Conservation (phyloP, 257 asterid genomes). For the Solanum stenotomum region DNA sequence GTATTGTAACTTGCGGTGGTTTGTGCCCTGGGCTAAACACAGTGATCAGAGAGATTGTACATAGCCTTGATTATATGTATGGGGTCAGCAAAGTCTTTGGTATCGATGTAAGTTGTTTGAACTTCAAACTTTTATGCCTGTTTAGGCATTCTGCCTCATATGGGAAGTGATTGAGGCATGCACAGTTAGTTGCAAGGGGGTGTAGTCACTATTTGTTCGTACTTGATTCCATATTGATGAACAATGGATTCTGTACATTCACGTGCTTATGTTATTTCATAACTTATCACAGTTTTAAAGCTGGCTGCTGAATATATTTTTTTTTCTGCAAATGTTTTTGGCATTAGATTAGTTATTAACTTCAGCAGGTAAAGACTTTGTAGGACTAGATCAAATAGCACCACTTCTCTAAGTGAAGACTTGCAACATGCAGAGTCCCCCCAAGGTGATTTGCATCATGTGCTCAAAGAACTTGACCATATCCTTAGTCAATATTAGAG, state of each 20-base stretch:
- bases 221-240: neutral
- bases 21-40: constrained; percentile 72
- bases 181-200: neutral
- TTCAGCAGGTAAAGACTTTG: neutral
- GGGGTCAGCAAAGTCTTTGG: constrained; percentile 51
- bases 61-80: constrained; percentile 58
- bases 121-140: neutral
- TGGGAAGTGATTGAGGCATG: neutral
- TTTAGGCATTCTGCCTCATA: neutral
- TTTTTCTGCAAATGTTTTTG: neutral
- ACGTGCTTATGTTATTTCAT: neutral
- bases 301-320: neutral
- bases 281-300: neutral
- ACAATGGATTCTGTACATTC: neutral
- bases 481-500: neutral
- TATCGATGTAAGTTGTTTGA: constrained; percentile 38
- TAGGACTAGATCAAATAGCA: neutral
- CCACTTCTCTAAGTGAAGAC: neutral
- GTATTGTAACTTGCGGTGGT: constrained; percentile 75
- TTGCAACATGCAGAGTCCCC: neutral
- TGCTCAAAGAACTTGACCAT: neutral
- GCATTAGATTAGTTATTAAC: neutral
- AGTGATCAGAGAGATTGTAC: constrained; percentile 66
- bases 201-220: neutral
- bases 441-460: neutral